Conservation (phyloP, 2,329 filamentous ascomycete species). For the Diaporthe sp. region DNA sequence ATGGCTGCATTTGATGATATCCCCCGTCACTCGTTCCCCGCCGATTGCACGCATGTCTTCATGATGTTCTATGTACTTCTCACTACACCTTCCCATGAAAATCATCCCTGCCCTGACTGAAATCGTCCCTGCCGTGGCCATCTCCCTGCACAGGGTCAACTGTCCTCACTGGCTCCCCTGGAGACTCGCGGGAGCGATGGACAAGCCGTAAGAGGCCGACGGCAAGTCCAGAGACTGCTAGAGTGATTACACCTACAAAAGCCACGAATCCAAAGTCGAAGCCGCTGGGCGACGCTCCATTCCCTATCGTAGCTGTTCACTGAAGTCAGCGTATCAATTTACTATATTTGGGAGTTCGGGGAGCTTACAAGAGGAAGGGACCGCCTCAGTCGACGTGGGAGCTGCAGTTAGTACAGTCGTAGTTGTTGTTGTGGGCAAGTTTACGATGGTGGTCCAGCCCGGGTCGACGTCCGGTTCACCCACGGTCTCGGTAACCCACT, state of each 20-base stretch:
- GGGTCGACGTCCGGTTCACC: not conserved
- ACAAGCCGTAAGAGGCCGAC: not conserved
- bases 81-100: not conserved
- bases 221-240: not conserved
- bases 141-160: not conserved
- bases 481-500: not conserved
- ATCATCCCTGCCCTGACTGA: not conserved
- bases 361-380: not conserved
- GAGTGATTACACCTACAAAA: not conserved
- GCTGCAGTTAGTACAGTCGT: not conserved
- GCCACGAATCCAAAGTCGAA: not conserved
- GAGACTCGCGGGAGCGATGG: not conserved
- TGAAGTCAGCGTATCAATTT: not conserved
- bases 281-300: no score
- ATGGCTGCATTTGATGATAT: not conserved
- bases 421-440: not conserved
- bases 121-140: not conserved
- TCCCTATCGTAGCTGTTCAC: not conserved
- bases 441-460: not conserved
- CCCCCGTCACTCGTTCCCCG: no score
- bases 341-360: not conserved
- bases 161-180: fast-evolving
- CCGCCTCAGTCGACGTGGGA: not conserved
- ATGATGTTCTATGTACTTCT: not conserved
- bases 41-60: no score